These are phyloP conservation scores for Pestalotiopsis sp. DNA, from an alignment of 2,329 filamentous ascomycete species.

Conservation along the genomic window DNA sequence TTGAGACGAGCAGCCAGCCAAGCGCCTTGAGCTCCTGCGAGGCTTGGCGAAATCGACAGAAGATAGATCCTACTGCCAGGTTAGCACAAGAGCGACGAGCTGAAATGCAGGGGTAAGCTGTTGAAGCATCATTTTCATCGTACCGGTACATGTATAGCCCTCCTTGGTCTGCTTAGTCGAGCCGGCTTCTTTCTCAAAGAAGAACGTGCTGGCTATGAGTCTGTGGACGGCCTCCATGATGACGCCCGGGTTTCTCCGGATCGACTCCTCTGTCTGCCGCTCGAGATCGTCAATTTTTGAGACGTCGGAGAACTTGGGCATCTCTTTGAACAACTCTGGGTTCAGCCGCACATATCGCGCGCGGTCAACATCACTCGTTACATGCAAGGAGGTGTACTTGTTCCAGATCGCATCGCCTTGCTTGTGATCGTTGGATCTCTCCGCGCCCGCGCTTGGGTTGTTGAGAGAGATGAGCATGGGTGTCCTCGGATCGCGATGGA, in stretches of 20 bases:
- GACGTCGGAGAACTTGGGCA: constrained; percentile 33
- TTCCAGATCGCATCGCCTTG: constrained; percentile 27
- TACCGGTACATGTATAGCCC: constrained; percentile 33
- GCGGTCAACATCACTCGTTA: constrained; percentile 19
- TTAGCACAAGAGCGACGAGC: not conserved
- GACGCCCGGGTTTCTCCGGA: constrained; percentile 26
- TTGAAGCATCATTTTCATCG: not conserved
- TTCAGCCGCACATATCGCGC: constrained; percentile 30
- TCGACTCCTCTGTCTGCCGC: constrained; percentile 24
- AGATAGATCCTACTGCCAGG: constrained; percentile 26
- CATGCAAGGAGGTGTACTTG: constrained; percentile 24
- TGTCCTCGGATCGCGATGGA: constrained; percentile 30
- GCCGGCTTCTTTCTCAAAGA: constrained; percentile 32
- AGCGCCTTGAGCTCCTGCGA: constrained; percentile 31
- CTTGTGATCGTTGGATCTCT: constrained; percentile 27
- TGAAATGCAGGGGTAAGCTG: not conserved
- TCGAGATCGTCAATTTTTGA: constrained; percentile 28
- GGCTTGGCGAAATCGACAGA: constrained; percentile 28
- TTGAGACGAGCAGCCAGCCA: constrained; percentile 32
- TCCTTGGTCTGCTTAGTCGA: constrained; percentile 29
- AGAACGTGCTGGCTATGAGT: constrained; percentile 34
- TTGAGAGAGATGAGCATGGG: constrained; percentile 32
- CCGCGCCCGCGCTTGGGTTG: constrained; percentile 28
- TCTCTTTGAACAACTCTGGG: constrained; percentile 28
- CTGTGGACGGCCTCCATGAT: constrained; percentile 31